A percentile compares a stretch with the other conserved stretches of the same genome.
Evolutionary conservation across 129 eudicot species (phyloP).

Genomic region (Saposhnikovia divaricata): DNA sequence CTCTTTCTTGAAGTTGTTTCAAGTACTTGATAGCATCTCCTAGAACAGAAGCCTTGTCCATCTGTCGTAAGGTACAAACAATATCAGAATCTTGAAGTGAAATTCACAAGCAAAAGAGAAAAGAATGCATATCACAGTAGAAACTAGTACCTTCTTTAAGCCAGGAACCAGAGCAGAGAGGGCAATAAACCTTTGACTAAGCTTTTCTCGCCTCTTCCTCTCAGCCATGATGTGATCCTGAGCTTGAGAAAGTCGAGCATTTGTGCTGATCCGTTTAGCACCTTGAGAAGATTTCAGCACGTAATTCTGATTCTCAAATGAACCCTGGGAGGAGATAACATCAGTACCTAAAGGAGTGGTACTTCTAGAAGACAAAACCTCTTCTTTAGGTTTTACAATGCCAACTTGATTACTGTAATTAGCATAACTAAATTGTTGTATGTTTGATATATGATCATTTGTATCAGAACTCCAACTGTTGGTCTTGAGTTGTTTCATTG

Average conservation of each 20-base stretch:
- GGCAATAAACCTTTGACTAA: slow-evolving; percentile 61
- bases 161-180: slow-evolving; percentile 75
- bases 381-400: slow-evolving; percentile 48
- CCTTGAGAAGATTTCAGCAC: slow-evolving; percentile 33
- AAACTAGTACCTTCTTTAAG: slow-evolving; percentile 50
- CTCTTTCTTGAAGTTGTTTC: slow-evolving; percentile 75
- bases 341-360: slow-evolving; percentile 23
- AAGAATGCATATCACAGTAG: neutral
- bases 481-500: slow-evolving; percentile 44
- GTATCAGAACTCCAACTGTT: slow-evolving; percentile 29
- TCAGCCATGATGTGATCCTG: slow-evolving; percentile 82
- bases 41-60: slow-evolving; percentile 93
- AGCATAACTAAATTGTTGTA: slow-evolving; percentile 22
- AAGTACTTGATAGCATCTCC: slow-evolving; percentile 80
- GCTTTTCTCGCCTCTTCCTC: slow-evolving; percentile 78
- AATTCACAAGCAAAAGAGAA: neutral
- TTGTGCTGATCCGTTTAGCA: slow-evolving; percentile 29
- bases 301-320: slow-evolving; percentile 31
- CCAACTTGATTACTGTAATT: slow-evolving; percentile 17
- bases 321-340: slow-evolving; percentile 16
- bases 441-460: slow-evolving; percentile 24
- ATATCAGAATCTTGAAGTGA: neutral
- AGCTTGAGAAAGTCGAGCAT: slow-evolving; percentile 32
- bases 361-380: slow-evolving; percentile 33
- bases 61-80: slow-evolving; percentile 24